phyloP scores from a whole-genome alignment of 2,329 filamentous ascomycete genomes.

The Thermoascus crustaceus region DNA sequence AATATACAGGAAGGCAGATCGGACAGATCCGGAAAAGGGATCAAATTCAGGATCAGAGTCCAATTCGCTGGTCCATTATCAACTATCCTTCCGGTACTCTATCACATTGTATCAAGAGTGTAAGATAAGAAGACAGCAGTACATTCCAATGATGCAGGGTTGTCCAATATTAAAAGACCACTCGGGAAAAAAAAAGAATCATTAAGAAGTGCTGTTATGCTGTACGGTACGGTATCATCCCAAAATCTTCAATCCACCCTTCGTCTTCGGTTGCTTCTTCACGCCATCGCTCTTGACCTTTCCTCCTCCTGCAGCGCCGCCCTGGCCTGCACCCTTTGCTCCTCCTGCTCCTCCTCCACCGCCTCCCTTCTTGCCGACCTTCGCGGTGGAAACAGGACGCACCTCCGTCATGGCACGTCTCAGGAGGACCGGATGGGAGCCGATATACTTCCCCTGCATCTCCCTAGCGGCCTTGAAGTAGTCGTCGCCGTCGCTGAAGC shows the following conservation, averaged over 20 bases:
- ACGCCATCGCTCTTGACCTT: conserved; percentile 39
- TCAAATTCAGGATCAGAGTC: no score
- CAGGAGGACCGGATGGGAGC: conserved; percentile 84
- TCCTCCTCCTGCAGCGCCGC: conserved; percentile 27
- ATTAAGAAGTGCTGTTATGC: neutral
- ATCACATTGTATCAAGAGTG: no score
- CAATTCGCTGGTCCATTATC: no score
- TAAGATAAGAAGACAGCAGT: no score
- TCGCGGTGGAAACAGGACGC: conserved; percentile 61
- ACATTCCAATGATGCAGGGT: no score
- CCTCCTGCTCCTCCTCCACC: conserved; percentile 19
- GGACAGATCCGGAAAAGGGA: no score
- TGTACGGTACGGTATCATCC: conserved; percentile 30
- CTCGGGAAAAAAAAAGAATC: conserved; percentile 11
- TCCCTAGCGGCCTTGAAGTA: conserved; percentile 95
- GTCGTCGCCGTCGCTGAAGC: conserved; percentile 89
- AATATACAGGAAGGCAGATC: no score
- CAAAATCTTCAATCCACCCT: conserved; percentile 37
- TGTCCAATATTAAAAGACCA: conserved; percentile 15
- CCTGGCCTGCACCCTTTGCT: conserved; percentile 19
- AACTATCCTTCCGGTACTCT: no score
- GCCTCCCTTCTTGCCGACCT: conserved; percentile 51
- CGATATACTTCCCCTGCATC: conserved; percentile 99
- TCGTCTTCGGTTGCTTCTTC: conserved; percentile 40
- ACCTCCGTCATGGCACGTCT: conserved; percentile 89